phyloP scores from a whole-genome alignment of 257 asterid genomes.

The Nyctanthes arbortristis region DNA sequence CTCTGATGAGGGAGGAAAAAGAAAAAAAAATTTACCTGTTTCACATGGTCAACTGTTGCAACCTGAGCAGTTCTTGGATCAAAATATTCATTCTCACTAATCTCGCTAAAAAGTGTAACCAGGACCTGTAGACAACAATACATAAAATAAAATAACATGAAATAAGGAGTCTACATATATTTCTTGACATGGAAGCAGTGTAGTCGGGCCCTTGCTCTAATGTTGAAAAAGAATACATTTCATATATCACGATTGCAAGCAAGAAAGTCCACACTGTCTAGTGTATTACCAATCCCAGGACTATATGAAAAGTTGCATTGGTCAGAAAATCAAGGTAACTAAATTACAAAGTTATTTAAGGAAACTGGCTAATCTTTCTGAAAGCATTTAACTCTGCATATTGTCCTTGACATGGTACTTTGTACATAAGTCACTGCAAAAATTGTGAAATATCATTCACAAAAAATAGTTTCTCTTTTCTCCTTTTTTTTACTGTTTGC shows the following conservation, averaged over 20 bases:
- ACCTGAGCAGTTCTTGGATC: conserved; percentile 96
- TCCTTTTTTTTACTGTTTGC: no score
- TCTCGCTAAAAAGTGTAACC: conserved; percentile 70
- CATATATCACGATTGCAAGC: conserved; percentile 2
- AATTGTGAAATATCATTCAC: no score
- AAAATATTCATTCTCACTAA: conserved; percentile 72
- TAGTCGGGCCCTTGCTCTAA: conserved; percentile 5
- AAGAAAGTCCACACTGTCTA: not conserved
- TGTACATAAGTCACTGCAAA: no score
- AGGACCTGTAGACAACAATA: conserved; percentile 56
- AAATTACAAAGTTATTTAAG: conserved; percentile 1
- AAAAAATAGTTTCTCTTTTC: no score
- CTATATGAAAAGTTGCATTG: no score
- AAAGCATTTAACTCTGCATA: conserved; percentile 11
- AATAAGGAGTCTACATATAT: not conserved
- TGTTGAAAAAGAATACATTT: conserved; percentile 5
- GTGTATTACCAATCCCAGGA: not conserved
- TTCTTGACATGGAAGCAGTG: not conserved
- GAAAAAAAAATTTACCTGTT: conserved; percentile 56
- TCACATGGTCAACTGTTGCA: conserved; percentile 85
- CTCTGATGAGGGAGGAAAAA: conserved; percentile 1
- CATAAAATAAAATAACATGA: not conserved
- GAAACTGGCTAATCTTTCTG: conserved; percentile 11
- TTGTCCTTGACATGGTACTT: not conserved
- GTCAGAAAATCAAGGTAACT: no score